Conservation (phyloP, 495 filamentous ascomycete species). For the Xylaria venustula region DNA sequence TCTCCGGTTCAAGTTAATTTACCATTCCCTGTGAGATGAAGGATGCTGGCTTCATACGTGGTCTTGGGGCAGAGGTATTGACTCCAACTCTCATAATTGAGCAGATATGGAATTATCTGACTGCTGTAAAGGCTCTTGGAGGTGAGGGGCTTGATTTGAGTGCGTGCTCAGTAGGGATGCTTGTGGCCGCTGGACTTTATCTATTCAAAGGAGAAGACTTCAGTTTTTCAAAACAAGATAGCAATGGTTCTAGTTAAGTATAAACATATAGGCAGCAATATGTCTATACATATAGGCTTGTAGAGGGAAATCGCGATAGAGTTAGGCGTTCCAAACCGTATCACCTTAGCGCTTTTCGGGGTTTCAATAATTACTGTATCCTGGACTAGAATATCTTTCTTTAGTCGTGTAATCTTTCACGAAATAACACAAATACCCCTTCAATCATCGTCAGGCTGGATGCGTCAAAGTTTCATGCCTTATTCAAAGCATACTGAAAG, state of each 20-base stretch:
- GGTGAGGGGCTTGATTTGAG: conserved; percentile 16
- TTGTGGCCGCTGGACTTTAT: conserved; percentile 10
- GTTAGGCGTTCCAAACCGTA: neutral
- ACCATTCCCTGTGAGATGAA: conserved; percentile 1
- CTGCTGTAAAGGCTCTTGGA: conserved; percentile 11
- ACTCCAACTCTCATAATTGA: conserved; percentile 14
- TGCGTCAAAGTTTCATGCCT: too few relatives aligned
- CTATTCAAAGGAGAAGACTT: conserved; percentile 11
- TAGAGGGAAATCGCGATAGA: neutral
- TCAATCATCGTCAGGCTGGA: too few relatives aligned
- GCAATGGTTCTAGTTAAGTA: neutral
- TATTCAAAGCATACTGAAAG: too few relatives aligned
- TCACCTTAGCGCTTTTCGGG: neutral
- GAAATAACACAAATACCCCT: neutral
- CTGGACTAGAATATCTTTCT: neutral
- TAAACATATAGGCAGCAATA: neutral
- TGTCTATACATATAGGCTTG: neutral
- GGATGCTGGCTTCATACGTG: conserved; percentile 6
- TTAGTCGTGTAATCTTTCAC: neutral
- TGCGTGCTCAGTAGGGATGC: conserved; percentile 16
- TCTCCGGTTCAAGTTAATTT: conserved; percentile 1
- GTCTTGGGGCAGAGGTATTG: conserved; percentile 2
- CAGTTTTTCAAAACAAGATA: neutral
- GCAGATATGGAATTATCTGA: conserved; percentile 11
- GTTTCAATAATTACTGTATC: neutral